Evolutionary conservation across 2,329 filamentous ascomycete species (phyloP).

Genomic region (Alternaria postmessia): DNA sequence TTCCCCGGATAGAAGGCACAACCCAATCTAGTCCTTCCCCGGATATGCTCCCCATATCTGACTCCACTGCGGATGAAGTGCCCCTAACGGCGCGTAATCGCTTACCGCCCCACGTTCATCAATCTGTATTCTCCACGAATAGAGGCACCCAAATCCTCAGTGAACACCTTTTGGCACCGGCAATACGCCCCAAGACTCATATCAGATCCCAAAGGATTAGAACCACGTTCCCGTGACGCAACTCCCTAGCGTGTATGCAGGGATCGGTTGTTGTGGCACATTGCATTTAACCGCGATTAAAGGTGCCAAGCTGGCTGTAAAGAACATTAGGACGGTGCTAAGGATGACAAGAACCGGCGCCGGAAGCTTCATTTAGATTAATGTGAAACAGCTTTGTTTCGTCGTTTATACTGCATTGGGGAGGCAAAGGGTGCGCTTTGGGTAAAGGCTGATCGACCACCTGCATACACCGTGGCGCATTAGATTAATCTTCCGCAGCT

Average conservation of each 20-base stretch:
- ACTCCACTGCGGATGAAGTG: slow-evolving; percentile 8
- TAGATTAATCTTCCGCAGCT: not conserved
- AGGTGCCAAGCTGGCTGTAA: not conserved
- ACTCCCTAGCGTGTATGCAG: not conserved
- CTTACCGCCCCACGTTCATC: not conserved
- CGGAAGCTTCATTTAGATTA: slow-evolving; percentile 32
- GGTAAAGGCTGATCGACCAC: not conserved
- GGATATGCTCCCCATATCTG: not conserved
- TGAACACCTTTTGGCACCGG: slow-evolving; percentile 3
- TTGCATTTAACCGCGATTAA: slow-evolving; percentile 12
- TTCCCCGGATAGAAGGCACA: slow-evolving; percentile 1
- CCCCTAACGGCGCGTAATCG: not conserved
- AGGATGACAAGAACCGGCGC: slow-evolving; percentile 25
- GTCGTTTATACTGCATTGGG: not conserved
- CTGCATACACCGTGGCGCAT: not conserved
- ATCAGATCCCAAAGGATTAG: not conserved
- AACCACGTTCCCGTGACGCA: not conserved
- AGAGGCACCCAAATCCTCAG: not conserved
- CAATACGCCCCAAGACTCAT: not conserved
- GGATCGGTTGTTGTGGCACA: slow-evolving; percentile 10
- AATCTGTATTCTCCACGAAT: slow-evolving; percentile 13
- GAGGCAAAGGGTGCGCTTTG: not conserved
- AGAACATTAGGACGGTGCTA: slow-evolving; percentile 1
- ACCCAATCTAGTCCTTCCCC: slow-evolving; percentile 2
- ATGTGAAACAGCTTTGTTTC: slow-evolving; percentile 4